These are phyloP conservation scores for Fusarium liriodendri DNA, from an alignment of 2,329 filamentous ascomycete genomes.

Conservation along the genomic window DNA sequence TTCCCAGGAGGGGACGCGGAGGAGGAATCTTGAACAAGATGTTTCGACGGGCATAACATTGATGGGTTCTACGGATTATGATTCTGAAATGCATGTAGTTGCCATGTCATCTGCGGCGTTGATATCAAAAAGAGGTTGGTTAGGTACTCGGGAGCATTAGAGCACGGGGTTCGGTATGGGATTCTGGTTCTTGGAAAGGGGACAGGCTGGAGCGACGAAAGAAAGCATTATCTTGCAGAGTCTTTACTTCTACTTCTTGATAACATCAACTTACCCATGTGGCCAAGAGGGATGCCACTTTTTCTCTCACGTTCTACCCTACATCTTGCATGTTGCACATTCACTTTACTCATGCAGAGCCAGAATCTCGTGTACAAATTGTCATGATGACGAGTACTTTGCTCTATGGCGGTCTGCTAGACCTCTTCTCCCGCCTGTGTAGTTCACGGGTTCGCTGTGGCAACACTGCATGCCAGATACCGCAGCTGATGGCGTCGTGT, in stretches of 20 bases:
- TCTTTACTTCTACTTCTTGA: not conserved
- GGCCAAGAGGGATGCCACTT: not conserved
- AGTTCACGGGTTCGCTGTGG: slow-evolving; percentile 6
- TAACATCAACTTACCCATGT: not conserved
- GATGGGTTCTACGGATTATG: slow-evolving; percentile 1
- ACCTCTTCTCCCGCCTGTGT: not conserved
- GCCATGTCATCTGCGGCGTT: slow-evolving; percentile 5
- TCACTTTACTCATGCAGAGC: not conserved
- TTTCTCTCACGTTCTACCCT: not conserved
- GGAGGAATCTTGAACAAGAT: slow-evolving; percentile 51
- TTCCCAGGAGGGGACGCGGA: slow-evolving; percentile 43
- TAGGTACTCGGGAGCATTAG: not conserved
- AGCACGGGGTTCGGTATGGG: not conserved
- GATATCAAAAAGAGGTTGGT: not conserved
- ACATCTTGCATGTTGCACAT: not conserved
- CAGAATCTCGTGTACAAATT: not conserved
- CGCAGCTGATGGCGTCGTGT: slow-evolving; percentile 38
- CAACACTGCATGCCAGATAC: slow-evolving; percentile 37
- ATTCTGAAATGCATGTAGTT: slow-evolving; percentile 5
- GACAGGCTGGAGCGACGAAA: not conserved
- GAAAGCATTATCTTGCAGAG: not conserved
- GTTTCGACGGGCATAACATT: slow-evolving; percentile 45
- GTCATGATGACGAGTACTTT: not conserved
- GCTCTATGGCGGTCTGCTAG: not conserved
- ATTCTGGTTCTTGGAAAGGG: not conserved